These are phyloP conservation scores for Suillus tomentosus DNA, from an alignment of 768 basidiomycete genomes.

Conservation along the genomic window DNA sequence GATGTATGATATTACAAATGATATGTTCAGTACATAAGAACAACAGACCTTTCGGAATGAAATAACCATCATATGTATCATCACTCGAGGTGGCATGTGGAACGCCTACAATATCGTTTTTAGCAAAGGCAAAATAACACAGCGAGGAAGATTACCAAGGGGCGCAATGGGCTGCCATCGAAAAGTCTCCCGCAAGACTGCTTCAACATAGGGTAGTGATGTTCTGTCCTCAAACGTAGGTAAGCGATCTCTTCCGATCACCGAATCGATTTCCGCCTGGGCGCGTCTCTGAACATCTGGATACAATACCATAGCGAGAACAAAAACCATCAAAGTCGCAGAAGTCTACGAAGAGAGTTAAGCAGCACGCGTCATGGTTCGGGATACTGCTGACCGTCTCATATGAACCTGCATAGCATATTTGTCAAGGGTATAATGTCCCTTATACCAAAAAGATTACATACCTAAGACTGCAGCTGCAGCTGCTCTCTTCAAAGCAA, in stretches of 20 bases:
- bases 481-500: no score
- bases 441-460: no score
- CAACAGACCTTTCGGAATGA: slow-evolving; percentile 27
- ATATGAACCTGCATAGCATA: no score
- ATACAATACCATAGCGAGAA: slow-evolving; percentile 10
- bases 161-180: background rate
- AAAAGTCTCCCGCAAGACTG: slow-evolving; percentile 1
- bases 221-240: background rate
- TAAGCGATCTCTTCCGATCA: slow-evolving; percentile 2
- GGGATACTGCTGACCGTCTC: no score
- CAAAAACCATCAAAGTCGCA: slow-evolving; percentile 13
- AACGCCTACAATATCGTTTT: background rate
- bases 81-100: slow-evolving; percentile 22
- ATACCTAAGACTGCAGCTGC: no score
- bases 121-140: background rate
- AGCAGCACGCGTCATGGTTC: no score
- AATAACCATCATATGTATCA: slow-evolving; percentile 40
- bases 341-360: slow-evolving; percentile 10
- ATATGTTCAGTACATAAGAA: background rate
- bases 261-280: slow-evolving; percentile 19
- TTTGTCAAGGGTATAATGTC: no score
- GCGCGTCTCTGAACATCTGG: slow-evolving; percentile 20
- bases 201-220: slow-evolving; percentile 6
- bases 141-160: background rate
- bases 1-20: no score